Base-by-base conservation (phyloP, 495 filamentous ascomycete species). In the Echria macrotheca region DNA sequence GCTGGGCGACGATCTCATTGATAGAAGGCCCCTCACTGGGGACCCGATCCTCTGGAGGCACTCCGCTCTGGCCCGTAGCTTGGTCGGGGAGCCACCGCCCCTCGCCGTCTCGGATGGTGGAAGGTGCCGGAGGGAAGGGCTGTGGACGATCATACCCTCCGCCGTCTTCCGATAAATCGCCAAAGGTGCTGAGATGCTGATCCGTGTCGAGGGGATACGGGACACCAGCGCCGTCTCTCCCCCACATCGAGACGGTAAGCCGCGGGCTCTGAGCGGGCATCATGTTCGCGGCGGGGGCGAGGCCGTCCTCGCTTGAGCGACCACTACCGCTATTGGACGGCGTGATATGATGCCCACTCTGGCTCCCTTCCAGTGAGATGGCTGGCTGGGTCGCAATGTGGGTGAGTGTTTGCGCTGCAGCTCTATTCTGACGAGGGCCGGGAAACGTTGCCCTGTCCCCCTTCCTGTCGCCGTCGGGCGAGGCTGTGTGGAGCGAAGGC, bases 201-300 rank as follows among this genome's bases (percentile, higher is more conserved):
- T 29, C 56, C 22, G 60, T 54, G 32, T 69, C 58, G 17, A 63
- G 22, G 2, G 61, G 54, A 26, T 63, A 58, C 1, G 64, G 51
- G 3, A 58, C 59, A 2, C 40, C 46, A 9, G 56, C 61, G 17
- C 66, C 53, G 35, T 67, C 69, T 32, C 59, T 54, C 6, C 63
- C 67, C 73, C 73, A 79, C 40, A 73, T 59, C 10, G 74, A 76
- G 32, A 77, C 68, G 2, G 69, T 74, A 8, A 77, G 66, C 11
- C 67, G 69, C 2, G 73, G 74, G 49, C 74, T 78, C 24, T 69
- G 68, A 12, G 61, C 55, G 10, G 65, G 59, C 63, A 70, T 71
- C 18, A 58, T 44, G 52, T 66, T 49, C 7, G 59, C 53, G 39
- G 58, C 57, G 4, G 66, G 68, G 4, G 59, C 66, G 24, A 69